Evolutionary conservation across 352 stramenopile genomes (phyloP).

Genomic region (Pythium rhizo-oryzae): DNA sequence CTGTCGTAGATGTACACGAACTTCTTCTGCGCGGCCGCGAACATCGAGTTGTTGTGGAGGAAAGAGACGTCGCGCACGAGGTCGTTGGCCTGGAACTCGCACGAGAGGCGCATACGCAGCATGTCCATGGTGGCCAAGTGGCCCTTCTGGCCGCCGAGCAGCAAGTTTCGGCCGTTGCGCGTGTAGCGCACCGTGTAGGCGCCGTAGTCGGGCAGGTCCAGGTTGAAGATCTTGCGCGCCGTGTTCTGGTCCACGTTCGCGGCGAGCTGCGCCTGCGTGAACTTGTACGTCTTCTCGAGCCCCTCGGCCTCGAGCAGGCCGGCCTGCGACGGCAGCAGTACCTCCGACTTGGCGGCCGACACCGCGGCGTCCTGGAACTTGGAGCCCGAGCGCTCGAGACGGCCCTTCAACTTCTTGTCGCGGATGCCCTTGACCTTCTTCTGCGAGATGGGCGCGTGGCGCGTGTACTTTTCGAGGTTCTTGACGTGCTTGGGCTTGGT

Average conservation of each 20-base stretch:
- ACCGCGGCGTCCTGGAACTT: slow-evolving; percentile 87
- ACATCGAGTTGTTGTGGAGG: slow-evolving; percentile 98
- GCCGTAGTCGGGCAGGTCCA: slow-evolving; percentile 92
- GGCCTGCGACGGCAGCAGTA: slow-evolving; percentile 85
- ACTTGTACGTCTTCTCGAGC: slow-evolving; percentile 96
- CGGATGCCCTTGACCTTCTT: slow-evolving; percentile 72
- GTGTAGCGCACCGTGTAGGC: slow-evolving; percentile 96
- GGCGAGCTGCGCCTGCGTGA: slow-evolving; percentile 91
- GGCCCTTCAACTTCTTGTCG: slow-evolving; percentile 89
- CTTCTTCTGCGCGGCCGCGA: slow-evolving; percentile 97
- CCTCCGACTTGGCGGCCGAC: slow-evolving; percentile 89
- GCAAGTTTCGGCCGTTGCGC: slow-evolving; percentile 94
- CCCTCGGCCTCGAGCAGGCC: slow-evolving; percentile 94
- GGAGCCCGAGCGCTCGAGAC: slow-evolving; percentile 65
- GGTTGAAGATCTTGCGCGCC: slow-evolving; percentile 94
- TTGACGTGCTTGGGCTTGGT: slow-evolving; percentile 46
- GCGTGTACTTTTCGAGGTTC: slow-evolving; percentile 79
- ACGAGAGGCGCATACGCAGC: slow-evolving; percentile 90
- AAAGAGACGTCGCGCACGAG: slow-evolving; percentile 96
- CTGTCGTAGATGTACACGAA: slow-evolving; percentile 98
- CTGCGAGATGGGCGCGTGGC: slow-evolving; percentile 54
- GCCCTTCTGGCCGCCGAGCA: slow-evolving; percentile 94
- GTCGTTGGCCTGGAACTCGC: slow-evolving; percentile 95
- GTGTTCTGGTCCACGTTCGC: slow-evolving; percentile 94
- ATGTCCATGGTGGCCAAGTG: slow-evolving; percentile 96